These are phyloP conservation scores for Penicillium sp. DNA, from an alignment of 2,329 filamentous ascomycete genomes.

Conservation along the genomic window DNA sequence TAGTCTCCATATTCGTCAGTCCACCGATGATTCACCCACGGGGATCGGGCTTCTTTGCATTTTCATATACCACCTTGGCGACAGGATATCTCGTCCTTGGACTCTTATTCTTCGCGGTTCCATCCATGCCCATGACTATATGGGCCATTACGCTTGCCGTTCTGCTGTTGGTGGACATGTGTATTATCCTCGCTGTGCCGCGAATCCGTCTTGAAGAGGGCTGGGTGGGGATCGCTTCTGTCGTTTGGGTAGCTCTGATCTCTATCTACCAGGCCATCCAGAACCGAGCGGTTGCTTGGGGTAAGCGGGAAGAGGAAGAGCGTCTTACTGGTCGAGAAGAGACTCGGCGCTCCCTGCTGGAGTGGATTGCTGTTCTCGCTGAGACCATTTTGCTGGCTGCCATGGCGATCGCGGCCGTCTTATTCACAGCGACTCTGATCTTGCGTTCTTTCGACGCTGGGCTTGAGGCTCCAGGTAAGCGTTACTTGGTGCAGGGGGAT, in stretches of 20 bases:
- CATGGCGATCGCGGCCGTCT: slow-evolving; percentile 65
- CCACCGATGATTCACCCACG: slow-evolving; percentile 81
- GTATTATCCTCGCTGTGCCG: slow-evolving; percentile 74
- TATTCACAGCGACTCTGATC: slow-evolving; percentile 76
- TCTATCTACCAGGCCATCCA: slow-evolving; percentile 74
- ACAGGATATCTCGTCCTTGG: slow-evolving; percentile 71
- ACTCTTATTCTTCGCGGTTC: slow-evolving; percentile 82
- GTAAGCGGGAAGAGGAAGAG: slow-evolving; percentile 89
- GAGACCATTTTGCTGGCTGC: slow-evolving; percentile 69
- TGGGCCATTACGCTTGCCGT: slow-evolving; percentile 66
- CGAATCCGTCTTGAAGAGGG: slow-evolving; percentile 78
- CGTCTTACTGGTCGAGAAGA: slow-evolving; percentile 86
- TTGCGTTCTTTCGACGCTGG: slow-evolving; percentile 77
- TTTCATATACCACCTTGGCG: slow-evolving; percentile 77
- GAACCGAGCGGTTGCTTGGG: slow-evolving; percentile 83
- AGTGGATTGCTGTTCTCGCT: slow-evolving; percentile 79
- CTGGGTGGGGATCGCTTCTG: slow-evolving; percentile 84
- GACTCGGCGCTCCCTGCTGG: slow-evolving; percentile 72
- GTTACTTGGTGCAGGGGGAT: slow-evolving; percentile 75
- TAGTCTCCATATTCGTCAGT: slow-evolving; percentile 89
- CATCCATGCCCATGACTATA: slow-evolving; percentile 74
- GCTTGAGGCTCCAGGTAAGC: slow-evolving; percentile 68
- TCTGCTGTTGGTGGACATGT: slow-evolving; percentile 69
- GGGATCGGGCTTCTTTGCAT: slow-evolving; percentile 89
- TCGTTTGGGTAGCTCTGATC: slow-evolving; percentile 78